These are phyloP conservation scores for Aspergillus novofumigatus DNA, from an alignment of 2,329 filamentous ascomycete species.

Conservation along the genomic window DNA sequence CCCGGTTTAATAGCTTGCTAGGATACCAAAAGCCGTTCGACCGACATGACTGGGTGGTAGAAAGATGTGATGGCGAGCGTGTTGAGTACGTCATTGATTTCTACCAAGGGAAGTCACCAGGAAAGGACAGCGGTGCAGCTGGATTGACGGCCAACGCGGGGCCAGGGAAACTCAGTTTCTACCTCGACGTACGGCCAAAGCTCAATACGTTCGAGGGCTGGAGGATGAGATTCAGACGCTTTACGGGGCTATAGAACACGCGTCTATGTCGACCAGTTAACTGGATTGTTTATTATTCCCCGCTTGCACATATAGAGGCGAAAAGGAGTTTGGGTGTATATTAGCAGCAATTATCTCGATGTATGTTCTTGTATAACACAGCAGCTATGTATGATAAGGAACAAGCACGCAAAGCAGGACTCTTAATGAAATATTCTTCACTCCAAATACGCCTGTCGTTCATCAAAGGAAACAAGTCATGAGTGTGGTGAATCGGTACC, in stretches of 20 bases:
- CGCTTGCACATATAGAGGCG: conserved; percentile 21
- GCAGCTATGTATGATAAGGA: conserved; percentile 32
- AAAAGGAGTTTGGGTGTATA: conserved; percentile 23
- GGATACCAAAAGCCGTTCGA: conserved; percentile 95
- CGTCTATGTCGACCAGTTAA: neutral
- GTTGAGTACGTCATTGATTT: conserved; percentile 98
- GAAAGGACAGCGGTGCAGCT: conserved; percentile 20
- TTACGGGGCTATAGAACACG: conserved; percentile 41
- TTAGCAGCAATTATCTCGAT: conserved; percentile 19
- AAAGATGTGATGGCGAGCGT: conserved; percentile 70
- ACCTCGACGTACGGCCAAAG: conserved; percentile 62
- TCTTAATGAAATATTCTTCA: conserved; percentile 22
- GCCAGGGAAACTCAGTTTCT: conserved; percentile 54
- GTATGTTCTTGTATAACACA: conserved; percentile 33
- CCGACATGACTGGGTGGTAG: conserved; percentile 94
- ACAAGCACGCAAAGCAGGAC: conserved; percentile 8
- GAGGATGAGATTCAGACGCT: conserved; percentile 51
- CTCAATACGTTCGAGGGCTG: conserved; percentile 60
- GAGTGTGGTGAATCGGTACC: conserved; percentile 6
- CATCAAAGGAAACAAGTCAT: conserved; percentile 8
- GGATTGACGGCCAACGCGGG: conserved; percentile 30
- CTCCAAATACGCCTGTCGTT: conserved; percentile 17
- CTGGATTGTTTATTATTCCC: neutral
- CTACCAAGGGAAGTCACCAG: conserved; percentile 66
- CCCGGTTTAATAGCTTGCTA: conserved; percentile 73